These are phyloP conservation scores for Fusarium palustre DNA, from an alignment of 2,329 filamentous ascomycete genomes.

Conservation along the genomic window DNA sequence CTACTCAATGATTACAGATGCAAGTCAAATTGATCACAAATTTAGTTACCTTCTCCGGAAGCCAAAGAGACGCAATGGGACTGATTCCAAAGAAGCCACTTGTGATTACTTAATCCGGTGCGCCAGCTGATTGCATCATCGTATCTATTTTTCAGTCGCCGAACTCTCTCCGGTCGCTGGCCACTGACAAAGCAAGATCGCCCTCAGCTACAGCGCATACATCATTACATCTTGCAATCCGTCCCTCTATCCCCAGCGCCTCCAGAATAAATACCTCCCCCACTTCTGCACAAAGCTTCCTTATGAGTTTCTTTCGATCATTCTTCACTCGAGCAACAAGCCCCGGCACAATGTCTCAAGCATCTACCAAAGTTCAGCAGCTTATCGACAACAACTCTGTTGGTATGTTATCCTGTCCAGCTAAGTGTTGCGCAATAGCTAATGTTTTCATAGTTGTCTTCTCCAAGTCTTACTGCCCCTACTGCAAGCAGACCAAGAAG, in stretches of 20 bases:
- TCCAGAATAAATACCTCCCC: conserved; percentile 39
- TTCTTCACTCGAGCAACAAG: conserved; percentile 74
- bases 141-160: conserved; percentile 5
- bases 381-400: conserved; percentile 93
- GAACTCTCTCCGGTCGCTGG: conserved; percentile 28
- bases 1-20: neutral
- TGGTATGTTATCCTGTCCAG: conserved; percentile 62
- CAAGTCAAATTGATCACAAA: neutral
- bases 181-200: conserved; percentile 40
- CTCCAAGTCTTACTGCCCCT: conserved; percentile 96
- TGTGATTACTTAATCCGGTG: conserved; percentile 24
- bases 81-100: conserved; percentile 20
- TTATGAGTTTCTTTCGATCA: conserved; percentile 76
- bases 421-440: neutral
- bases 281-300: conserved; percentile 23
- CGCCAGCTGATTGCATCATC: conserved; percentile 45
- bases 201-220: conserved; percentile 13
- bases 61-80: neutral
- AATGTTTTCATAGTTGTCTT: conserved; percentile 76
- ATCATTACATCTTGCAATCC: conserved; percentile 21
- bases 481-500: conserved; percentile 84
- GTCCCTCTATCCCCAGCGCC: conserved; percentile 8
- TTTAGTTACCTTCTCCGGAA: neutral
- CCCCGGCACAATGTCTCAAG: conserved; percentile 81
- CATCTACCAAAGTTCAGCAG: conserved; percentile 83